Evolutionary conservation across 768 basidiomycete species (phyloP), one percentile per base, ranked within the genome.

Genomic region (Hygrophorus pudorinus): DNA sequence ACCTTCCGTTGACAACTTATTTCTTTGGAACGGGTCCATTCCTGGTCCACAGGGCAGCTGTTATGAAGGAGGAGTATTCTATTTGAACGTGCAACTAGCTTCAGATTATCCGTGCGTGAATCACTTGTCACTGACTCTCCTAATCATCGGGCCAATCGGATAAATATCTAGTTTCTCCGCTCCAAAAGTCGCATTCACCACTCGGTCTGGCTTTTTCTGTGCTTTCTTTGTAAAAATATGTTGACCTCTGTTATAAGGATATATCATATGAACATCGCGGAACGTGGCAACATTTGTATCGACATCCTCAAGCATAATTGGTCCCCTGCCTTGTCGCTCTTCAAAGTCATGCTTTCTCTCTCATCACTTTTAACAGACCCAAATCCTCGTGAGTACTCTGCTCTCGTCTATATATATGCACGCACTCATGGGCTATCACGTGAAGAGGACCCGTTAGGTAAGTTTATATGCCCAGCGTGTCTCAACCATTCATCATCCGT

Each of bases 271-370:
- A 90, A 91, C 48, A 86, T 87, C 36, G 82, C 80, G 41, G 84
- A 86, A 46, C 72, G 75, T 41, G 86, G 85, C 34, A 73, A 71
- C 51, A 81, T 89, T 42, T 90, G 86, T 56, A 85, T 91, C 52
- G 86, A 96, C 63, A 89, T 94, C 41, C 74, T 97, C 47, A 96
- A 97, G 65, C 75, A 79, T 56, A 85, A 88, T 55, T 97, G 92
- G 92, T 92, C 88, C 1, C 92, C 92, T 5, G 92, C 92, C 2
- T 64, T 97, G 16, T 93, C 90, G 2, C 68, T 97, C 38, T 92
- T 87, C 72, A 96, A 97, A 68, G 86, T 94, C 56, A 81, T 97
- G 63, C 76, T 97, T 14, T 93, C 90, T 20, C 73, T 97, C 3
- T 93, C 90, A 0, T 93, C 90, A 0, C 76, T 97, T 9, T 70